Conservation (phyloP, 73 alveolate genomes). For the Symbiodinium pilosum region DNA sequence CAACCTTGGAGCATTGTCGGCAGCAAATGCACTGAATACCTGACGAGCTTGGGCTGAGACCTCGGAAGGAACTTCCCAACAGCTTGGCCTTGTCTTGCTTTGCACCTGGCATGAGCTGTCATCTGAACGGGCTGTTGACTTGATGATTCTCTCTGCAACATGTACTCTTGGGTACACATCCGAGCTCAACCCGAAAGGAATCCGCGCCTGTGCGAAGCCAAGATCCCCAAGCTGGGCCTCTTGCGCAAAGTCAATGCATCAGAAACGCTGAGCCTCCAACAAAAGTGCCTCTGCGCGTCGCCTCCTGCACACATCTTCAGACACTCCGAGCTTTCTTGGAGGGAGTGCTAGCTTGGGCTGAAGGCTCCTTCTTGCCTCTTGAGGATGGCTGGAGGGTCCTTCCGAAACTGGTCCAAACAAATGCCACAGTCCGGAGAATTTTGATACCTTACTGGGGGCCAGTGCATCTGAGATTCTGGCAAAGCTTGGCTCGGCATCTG, state of each 20-base stretch:
- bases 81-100: not conserved
- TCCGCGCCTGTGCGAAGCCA: conserved; percentile 4
- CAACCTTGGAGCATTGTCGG: not conserved
- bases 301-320: not conserved
- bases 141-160: no score
- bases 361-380: not conserved
- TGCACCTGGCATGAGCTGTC: not conserved
- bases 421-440: no score
- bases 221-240: conserved; percentile 6
- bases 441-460: no score
- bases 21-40: not conserved
- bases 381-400: not conserved
- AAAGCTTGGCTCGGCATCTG: not conserved
- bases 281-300: not conserved
- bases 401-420: not conserved
- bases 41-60: not conserved
- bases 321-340: not conserved
- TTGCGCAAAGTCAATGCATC: not conserved
- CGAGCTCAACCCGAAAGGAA: no score
- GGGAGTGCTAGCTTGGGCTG: no score
- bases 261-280: not conserved
- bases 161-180: no score
- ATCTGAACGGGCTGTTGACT: no score
- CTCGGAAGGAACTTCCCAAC: not conserved
- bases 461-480: not conserved